Conservation (phyloP, 2,329 filamentous ascomycete species). For the Fusarium vanettenii region DNA sequence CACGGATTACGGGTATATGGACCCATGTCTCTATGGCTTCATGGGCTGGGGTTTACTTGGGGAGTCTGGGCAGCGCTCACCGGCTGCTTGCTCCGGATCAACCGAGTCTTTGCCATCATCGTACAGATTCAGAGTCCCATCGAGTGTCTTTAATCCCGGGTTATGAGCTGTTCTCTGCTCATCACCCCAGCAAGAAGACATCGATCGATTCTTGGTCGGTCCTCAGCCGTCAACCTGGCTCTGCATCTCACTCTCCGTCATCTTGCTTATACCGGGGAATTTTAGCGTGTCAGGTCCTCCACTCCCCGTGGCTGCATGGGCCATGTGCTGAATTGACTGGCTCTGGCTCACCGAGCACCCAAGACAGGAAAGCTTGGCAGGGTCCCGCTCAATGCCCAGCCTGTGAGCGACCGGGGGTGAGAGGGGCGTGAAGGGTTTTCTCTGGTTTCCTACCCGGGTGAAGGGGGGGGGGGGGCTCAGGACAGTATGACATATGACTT, state of each 20-base stretch:
- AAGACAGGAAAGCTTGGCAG: constrained; percentile 31
- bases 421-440: constrained; percentile 16
- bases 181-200: background rate
- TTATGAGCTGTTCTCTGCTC: background rate
- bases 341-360: constrained; percentile 16
- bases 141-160: constrained; percentile 6
- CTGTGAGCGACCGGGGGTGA: constrained; percentile 26
- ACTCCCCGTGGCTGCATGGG: constrained; percentile 30
- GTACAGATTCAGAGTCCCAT: constrained; percentile 2
- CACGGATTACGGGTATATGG: constrained; percentile 9
- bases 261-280: constrained; percentile 23
- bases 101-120: constrained; percentile 15
- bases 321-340: constrained; percentile 42
- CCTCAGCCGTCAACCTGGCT: constrained; percentile 10
- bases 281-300: constrained; percentile 22
- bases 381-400: constrained; percentile 20
- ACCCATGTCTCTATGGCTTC: constrained; percentile 11
- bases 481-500: background rate
- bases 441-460: background rate
- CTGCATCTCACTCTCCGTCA: constrained; percentile 20
- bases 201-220: background rate
- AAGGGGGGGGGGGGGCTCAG: too few species aligned
- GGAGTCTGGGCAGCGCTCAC: background rate
- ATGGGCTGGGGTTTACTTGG: background rate
- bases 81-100: constrained; percentile 2